These are phyloP conservation scores for Pseudogymnoascus sp. DNA, from an alignment of 2,329 filamentous ascomycete species.

Conservation along the genomic window DNA sequence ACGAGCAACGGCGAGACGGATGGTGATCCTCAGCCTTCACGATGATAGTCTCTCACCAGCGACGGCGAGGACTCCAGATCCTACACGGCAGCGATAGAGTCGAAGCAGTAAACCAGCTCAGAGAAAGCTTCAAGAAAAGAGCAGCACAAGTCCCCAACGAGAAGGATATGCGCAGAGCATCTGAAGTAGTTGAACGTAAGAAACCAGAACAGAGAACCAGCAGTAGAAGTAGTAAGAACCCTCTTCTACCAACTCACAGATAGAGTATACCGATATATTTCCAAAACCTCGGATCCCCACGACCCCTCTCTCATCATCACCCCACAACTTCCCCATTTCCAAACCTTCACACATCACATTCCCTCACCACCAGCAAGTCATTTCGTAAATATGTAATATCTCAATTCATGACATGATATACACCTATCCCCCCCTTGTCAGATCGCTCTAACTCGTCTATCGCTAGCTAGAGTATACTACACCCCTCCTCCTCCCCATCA, in stretches of 20 bases:
- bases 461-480: neutral
- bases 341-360: neutral
- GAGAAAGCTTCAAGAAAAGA: too few relatives aligned
- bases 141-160: neutral
- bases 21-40: too few relatives aligned
- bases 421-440: neutral
- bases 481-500: neutral
- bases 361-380: neutral
- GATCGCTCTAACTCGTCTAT: neutral
- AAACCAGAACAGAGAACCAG: neutral
- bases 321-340: neutral
- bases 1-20: neutral
- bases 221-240: neutral
- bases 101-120: too few relatives aligned
- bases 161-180: neutral
- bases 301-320: neutral
- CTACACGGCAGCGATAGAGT: neutral
- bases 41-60: neutral
- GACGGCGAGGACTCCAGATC: neutral
- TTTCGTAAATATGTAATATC: neutral
- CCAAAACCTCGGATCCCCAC: neutral
- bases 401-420: conserved; percentile 3
- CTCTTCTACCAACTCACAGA: neutral
- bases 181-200: neutral
- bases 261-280: neutral